Evolutionary conservation across 2,329 filamentous ascomycete species (phyloP).

Genomic region (Fusarium protoensiforme): DNA sequence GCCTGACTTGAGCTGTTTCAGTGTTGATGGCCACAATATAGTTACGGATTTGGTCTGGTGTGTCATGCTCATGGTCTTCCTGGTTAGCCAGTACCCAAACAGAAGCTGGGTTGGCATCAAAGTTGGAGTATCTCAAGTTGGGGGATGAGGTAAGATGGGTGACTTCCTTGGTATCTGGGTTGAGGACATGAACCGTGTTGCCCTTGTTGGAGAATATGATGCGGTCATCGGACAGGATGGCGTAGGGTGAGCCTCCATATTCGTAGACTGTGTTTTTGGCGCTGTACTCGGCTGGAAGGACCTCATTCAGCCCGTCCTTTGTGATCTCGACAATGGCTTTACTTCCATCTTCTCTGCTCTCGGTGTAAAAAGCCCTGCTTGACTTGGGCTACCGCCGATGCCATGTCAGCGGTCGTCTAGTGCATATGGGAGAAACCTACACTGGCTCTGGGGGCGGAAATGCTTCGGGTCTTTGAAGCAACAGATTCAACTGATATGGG

Average conservation of each 20-base stretch:
- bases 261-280: constrained; percentile 61
- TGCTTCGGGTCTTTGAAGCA: constrained; percentile 46
- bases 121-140: constrained; percentile 58
- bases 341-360: constrained; percentile 53
- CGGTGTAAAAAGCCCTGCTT: constrained; percentile 52
- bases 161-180: constrained; percentile 50
- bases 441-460: constrained; percentile 51
- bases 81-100: constrained; percentile 62
- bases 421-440: constrained; percentile 36
- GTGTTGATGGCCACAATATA: constrained; percentile 54
- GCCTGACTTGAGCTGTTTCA: constrained; percentile 53
- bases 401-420: not conserved
- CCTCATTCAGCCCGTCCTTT: constrained; percentile 47
- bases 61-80: constrained; percentile 59
- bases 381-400: constrained; percentile 38
- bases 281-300: constrained; percentile 57
- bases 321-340: constrained; percentile 57
- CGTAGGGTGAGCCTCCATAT: constrained; percentile 61
- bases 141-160: constrained; percentile 45
- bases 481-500: constrained; percentile 51
- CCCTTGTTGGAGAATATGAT: constrained; percentile 61
- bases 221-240: constrained; percentile 50
- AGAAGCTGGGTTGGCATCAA: constrained; percentile 52
- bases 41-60: constrained; percentile 48
- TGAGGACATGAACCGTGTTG: constrained; percentile 55